phyloP scores from a whole-genome alignment of 257 asterid species.

The Nicotiana sylvestris region DNA sequence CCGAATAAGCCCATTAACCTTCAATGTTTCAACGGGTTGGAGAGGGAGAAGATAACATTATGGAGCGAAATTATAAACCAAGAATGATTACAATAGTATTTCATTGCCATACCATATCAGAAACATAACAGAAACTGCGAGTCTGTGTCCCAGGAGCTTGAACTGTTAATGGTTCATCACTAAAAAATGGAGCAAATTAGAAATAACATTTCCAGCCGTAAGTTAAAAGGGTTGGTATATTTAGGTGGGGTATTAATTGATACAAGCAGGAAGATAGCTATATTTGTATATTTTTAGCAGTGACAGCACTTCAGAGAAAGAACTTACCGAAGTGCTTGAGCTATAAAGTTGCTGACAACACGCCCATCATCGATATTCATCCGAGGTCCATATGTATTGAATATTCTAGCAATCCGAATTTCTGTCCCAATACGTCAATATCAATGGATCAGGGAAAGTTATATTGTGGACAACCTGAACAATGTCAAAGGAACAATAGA shows the following conservation, averaged over 20 bases:
- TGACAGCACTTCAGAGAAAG: not conserved
- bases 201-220: not conserved
- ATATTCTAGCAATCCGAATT: slow-evolving; percentile 92
- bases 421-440: slow-evolving; percentile 36
- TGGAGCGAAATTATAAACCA: not conserved
- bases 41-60: not conserved
- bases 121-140: slow-evolving; percentile 52
- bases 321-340: slow-evolving; percentile 80
- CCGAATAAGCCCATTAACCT: slow-evolving; percentile 52
- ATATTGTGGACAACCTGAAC: not conserved
- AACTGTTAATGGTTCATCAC: slow-evolving; percentile 79
- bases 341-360: slow-evolving; percentile 90
- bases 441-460: not conserved
- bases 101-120: slow-evolving; percentile 41
- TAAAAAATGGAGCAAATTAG: slow-evolving; percentile 22
- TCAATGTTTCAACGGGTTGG: not conserved
- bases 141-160: slow-evolving; percentile 98
- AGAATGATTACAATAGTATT: not conserved
- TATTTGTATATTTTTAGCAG: not conserved
- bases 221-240: not conserved
- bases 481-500: not conserved
- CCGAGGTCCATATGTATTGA: slow-evolving; percentile 95
- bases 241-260: not conserved
- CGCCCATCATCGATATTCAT: slow-evolving; percentile 97
- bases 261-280: not conserved